Percentiles rank a stretch among this genome's conserved stretches.
phyloP scores from a whole-genome alignment of 2,329 filamentous ascomycete species.

The Triangularia setosa region DNA sequence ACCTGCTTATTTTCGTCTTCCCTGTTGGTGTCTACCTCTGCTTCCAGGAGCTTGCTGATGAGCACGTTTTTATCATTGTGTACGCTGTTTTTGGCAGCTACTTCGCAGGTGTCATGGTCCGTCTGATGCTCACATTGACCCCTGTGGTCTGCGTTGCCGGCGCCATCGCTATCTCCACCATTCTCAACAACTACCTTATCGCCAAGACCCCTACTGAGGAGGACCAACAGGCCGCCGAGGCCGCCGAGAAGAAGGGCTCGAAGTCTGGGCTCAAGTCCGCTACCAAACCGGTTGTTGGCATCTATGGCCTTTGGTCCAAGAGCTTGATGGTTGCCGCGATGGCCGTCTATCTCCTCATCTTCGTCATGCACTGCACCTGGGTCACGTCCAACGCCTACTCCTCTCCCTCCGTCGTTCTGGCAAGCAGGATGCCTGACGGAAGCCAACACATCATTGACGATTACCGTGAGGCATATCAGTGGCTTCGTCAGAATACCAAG shows the following conservation, averaged over 20 bases:
- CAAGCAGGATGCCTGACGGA: conserved; percentile 86
- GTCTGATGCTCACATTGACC: conserved; percentile 95
- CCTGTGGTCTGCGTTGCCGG: conserved; percentile 94
- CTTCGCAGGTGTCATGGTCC: conserved; percentile 99
- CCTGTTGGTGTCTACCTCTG: conserved; percentile 97
- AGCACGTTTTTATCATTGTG: conserved; percentile 97
- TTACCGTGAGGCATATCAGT: conserved; percentile 98
- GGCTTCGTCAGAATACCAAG: conserved; percentile 95
- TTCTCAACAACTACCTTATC: conserved; percentile 81
- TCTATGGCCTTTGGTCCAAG: conserved; percentile 80
- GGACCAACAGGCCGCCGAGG: conserved; percentile 40
- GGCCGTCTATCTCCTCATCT: conserved; percentile 79
- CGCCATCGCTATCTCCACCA: conserved; percentile 79
- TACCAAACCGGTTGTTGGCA: conserved; percentile 70
- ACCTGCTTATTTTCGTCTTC: conserved; percentile 98
- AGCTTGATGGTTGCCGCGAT: conserved; percentile 67
- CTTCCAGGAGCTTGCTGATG: conserved; percentile 88
- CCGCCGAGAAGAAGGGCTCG: conserved; percentile 52
- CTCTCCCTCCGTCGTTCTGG: conserved; percentile 92
- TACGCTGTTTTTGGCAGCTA: conserved; percentile 97
- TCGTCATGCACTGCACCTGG: conserved; percentile 98
- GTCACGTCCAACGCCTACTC: conserved; percentile 99
- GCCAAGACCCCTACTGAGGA: conserved; percentile 57
- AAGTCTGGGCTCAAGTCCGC: conserved; percentile 65
- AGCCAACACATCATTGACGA: conserved; percentile 99